Percentiles rank a stretch among this genome's conserved stretches.
phyloP scores from a whole-genome alignment of 2,329 filamentous ascomycete species.

The Penicillium sp. region DNA sequence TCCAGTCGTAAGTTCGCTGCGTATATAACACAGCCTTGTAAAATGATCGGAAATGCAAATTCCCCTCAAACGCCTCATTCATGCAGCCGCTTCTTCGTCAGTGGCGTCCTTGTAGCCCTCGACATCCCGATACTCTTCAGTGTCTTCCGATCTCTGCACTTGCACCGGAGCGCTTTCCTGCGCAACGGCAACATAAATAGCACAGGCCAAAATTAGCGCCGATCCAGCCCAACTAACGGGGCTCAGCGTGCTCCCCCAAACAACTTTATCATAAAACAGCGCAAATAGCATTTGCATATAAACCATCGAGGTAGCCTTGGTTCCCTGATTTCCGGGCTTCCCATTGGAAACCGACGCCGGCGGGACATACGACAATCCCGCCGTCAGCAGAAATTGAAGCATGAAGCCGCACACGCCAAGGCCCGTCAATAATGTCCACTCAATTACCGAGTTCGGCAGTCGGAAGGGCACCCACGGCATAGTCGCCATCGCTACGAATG shows the following conservation, averaged over 20 bases:
- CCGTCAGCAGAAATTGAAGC: conserved; percentile 84
- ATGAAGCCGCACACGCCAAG: conserved; percentile 75
- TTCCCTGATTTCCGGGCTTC: conserved; percentile 26
- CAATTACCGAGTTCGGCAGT: conserved; percentile 53
- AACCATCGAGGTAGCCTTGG: conserved; percentile 65
- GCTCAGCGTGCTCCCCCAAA: conserved; percentile 63
- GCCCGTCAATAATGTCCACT: conserved; percentile 69
- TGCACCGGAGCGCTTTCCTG: background rate
- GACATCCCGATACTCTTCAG: conserved; percentile 4
- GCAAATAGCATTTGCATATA: conserved; percentile 73
- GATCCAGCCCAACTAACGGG: conserved; percentile 62
- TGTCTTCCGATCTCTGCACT: background rate
- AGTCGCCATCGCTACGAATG: conserved; percentile 58
- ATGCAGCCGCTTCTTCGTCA: conserved; percentile 2
- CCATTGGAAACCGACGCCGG: conserved; percentile 36
- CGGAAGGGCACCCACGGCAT: conserved; percentile 60
- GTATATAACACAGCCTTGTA: background rate
- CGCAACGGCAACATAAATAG: conserved; percentile 63
- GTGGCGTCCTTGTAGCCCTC: conserved; percentile 9
- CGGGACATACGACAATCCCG: conserved; percentile 72
- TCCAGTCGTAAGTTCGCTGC: background rate
- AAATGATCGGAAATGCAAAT: background rate
- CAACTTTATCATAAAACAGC: conserved; percentile 62
- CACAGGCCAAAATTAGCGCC: conserved; percentile 64
- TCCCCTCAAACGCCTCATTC: background rate